Evolutionary conservation across 805 yeast species (phyloP), one percentile per base, ranked within the genome.

Genomic region (Brettanomyces anomalus): DNA sequence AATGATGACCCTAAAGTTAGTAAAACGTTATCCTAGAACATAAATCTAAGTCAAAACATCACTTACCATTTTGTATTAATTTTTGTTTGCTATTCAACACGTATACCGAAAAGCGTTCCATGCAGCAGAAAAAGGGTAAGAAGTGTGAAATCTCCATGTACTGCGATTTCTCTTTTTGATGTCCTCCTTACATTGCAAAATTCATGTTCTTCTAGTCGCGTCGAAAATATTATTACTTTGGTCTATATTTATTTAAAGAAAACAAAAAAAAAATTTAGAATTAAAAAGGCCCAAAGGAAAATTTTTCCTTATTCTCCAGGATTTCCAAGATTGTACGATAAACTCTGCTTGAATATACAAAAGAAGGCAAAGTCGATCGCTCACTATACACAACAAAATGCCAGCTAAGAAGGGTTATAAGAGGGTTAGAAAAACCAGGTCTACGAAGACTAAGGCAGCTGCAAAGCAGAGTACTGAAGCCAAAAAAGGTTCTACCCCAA

Each of bases 371-470:
- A 7, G 28, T 24, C 10, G 10, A 24, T n/a, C n/a, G n/a, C n/a
- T n/a, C n/a, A n/a, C n/a, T 7, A 24, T 24, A 24, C 6, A 24
- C 28, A 2, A 7, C 6, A 36, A 33, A 37, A 38, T 38, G 40
- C 37, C 47, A 13, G 40, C 40, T 35, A 33, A 33, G 24, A 19
- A 14, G 15, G 26, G 20, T 5, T 13, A 6, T 11, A 39, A 40
- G 37, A 40, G 34, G 21, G 37, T 34, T 33, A 26, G 6, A n/a
- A 34, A 40, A 34, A 28, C 20, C 10, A 35, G 16, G 21, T 17
- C 26, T 14, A 14, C 8, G 20, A 35, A 35, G 37, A 15, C 37
- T 35, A 18, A 16, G n/a, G 19, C 20, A 16, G 8, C 3, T 35
- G 16, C 16, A 10, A 35, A 16, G 8, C 10, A 15, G 7, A 16